Evolutionary conservation across 306 rosid genomes (phyloP), one percentile per base, ranked within the genome.

Genomic region (Quercus suber): DNA sequence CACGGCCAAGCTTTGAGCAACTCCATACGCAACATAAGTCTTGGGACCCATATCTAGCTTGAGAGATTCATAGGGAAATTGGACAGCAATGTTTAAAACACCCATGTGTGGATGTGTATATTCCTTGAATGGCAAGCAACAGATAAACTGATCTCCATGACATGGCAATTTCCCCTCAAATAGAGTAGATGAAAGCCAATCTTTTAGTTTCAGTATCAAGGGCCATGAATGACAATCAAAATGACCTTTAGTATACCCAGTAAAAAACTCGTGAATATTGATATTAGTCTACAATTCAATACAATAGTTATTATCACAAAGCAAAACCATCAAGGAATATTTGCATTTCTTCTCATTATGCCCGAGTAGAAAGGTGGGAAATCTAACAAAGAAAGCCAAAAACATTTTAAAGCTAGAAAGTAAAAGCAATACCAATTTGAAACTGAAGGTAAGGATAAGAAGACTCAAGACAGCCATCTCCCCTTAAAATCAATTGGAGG

Each of bases 11-110:
- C 43, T 35, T 2, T 35, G 43, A 35, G 43, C 43, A 88, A 90
- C 57, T 71, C 97, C 97, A 83, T 92, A 94, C 25, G 97, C 97
- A 87, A 92, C 91, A 80, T 94, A 92, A 37, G 97, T 89, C 86
- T 92, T 94, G 3, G 97, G 97, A 15, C 97, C 97, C 90, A 94
- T 88, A 73, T 94, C 97, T 33, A 94, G 92, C 85, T 90, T 90
- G 25, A 90, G 55, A 52, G 53, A 58, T 0, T 15, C 0, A 0
- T 17, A 0, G 1, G 96, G 91, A 74, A 89, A 71, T 72, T 87
- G 88, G 33, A 81, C 84, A 72, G 89, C 86, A 45, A 92, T 79
- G 83, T 93, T 93, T 71, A 91, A 81, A 73, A 60, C 51, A 76
- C 92, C 97, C 3, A 5, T 19, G 21, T 56, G 79, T 72, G 90